Evolutionary conservation across 805 yeast genomes (phyloP), one percentile per base, ranked within the genome.

Genomic region (Saccharomycopsis sp.): DNA sequence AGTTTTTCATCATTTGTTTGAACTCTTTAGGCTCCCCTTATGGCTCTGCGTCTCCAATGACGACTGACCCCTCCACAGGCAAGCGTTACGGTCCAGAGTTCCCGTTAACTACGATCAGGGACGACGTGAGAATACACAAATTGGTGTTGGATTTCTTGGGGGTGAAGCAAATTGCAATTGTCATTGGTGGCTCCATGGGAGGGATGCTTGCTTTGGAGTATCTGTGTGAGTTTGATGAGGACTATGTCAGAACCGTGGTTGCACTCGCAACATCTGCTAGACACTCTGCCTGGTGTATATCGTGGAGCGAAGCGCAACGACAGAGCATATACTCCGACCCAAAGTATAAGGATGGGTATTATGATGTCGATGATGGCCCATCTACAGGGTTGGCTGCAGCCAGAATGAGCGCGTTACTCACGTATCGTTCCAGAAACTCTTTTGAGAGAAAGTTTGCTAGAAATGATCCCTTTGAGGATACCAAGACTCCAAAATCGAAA

Each of bases 221-320:
- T 30, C 50, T 45, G 85, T 72, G 75, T 87, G 3, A 85, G 73
- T 56, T 78, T 41, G 80, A 80, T 3, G 57, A 65, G 1, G 71
- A 68, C 2, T 92, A 74, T 55, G 94, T 92, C 25, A 70, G 71
- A 45, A 65, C 72, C 31, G 66, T 83, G 17, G 78, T 89, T 10
- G 89, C 96, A 0, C 62, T 89, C 40, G 98, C 98, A 1, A 89
- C 97, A 0, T 77, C 94, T 19, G 96, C 97, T 0, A 69, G 94
- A 54, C 94, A 88, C 33, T 81, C 94, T 2, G 98, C 98, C 0
- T 92, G 98, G 98, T 92, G 97, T 51, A 92, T 92, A 30, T 84
- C 95, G 3, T 92, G 98, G 98, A 89, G 94, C 41, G 98, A 92
- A 57, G 94, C 98, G 2, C 98, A 92, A 62, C 73, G 98, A 52